phyloP scores from a whole-genome alignment of 2,329 filamentous ascomycete genomes.

The Fusarium ramigenum region DNA sequence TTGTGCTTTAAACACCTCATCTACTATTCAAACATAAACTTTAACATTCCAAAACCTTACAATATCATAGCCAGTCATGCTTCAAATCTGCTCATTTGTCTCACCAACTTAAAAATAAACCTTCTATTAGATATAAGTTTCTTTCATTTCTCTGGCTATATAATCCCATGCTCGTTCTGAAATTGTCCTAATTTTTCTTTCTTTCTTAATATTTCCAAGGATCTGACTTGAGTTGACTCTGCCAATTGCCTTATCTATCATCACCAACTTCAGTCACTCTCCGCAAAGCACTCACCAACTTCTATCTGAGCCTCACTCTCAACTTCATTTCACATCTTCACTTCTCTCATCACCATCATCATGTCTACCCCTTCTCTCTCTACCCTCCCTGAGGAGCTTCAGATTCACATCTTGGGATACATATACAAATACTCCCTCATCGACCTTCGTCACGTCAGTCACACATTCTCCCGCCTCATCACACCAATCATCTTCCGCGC shows the following conservation, averaged over 20 bases:
- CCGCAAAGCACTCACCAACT: neutral
- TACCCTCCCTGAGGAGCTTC: neutral
- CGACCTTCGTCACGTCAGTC: neutral
- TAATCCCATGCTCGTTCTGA: rapidly evolving
- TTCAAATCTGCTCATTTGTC: too few relatives aligned
- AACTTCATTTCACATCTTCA: neutral
- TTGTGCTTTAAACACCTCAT: rapidly evolving
- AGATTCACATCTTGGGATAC: neutral
- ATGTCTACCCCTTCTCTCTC: neutral
- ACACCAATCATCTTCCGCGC: neutral
- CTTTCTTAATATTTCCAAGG: neutral
- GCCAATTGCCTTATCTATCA: neutral
- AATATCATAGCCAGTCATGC: neutral
- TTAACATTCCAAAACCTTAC: too few relatives aligned
- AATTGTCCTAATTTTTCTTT: too few relatives aligned
- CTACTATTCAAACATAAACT: rapidly evolving
- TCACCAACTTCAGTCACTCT: neutral
- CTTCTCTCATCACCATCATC: neutral
- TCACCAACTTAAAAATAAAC: too few relatives aligned
- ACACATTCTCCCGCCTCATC: neutral
- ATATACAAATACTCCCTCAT: neutral
- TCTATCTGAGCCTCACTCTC: neutral
- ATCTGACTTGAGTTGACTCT: neutral
- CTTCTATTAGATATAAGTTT: too few relatives aligned
- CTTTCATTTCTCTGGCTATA: neutral